These are phyloP conservation scores for Penicillium polonicum DNA, from an alignment of 2,329 filamentous ascomycete species.

Conservation along the genomic window DNA sequence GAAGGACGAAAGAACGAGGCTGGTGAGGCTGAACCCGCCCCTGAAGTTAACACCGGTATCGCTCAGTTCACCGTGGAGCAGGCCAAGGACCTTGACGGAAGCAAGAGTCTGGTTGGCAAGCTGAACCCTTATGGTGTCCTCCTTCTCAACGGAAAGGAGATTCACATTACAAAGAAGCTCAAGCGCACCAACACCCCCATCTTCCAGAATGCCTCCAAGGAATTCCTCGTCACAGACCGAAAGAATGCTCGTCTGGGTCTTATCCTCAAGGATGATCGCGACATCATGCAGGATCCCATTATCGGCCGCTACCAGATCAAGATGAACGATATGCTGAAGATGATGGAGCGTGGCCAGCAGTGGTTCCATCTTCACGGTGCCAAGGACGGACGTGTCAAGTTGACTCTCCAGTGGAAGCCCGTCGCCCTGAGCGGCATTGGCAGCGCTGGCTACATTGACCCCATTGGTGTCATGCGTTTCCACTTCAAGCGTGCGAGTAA, in stretches of 20 bases:
- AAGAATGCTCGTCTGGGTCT: constrained; percentile 87
- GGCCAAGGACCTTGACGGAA: constrained; percentile 90
- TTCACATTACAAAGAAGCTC: constrained; percentile 85
- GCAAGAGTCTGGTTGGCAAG: constrained; percentile 85
- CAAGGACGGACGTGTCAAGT: constrained; percentile 81
- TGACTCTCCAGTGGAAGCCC: constrained; percentile 93
- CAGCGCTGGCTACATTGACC: constrained; percentile 84
- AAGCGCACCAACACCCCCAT: constrained; percentile 98
- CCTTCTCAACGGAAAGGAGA: constrained; percentile 85
- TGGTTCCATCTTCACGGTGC: constrained; percentile 88
- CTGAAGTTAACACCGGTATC: constrained; percentile 91
- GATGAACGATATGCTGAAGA: constrained; percentile 85
- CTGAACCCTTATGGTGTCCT: constrained; percentile 89
- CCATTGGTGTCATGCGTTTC: constrained; percentile 91
- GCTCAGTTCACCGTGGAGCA: constrained; percentile 90
- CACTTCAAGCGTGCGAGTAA: constrained; percentile 82
- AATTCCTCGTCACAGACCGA: constrained; percentile 90
- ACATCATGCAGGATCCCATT: constrained; percentile 76
- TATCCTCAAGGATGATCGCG: constrained; percentile 92
- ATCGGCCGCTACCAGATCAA: constrained; percentile 94
- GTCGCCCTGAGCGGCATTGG: constrained; percentile 79
- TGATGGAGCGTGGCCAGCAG: constrained; percentile 88
- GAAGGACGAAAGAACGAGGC: constrained; percentile 65
- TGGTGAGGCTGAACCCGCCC: constrained; percentile 74
- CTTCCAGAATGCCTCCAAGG: constrained; percentile 89